Evolutionary conservation across 495 filamentous ascomycete species (phyloP).

Genomic region (Halenospora varia): DNA sequence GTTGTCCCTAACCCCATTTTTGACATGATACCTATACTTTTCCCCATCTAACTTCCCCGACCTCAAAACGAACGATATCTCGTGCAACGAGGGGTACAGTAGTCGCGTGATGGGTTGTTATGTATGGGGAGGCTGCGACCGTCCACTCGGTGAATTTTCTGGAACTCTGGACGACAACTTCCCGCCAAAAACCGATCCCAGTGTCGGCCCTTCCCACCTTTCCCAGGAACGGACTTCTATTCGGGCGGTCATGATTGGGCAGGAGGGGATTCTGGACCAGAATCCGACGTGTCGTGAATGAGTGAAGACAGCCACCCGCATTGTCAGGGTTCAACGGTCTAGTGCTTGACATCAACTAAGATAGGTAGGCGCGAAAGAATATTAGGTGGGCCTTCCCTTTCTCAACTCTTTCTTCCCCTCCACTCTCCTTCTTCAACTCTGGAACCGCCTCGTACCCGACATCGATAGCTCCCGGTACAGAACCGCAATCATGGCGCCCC

Average conservation of each 20-base stretch:
- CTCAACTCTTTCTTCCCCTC: neutral
- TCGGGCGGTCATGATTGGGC: no score
- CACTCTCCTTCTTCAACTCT: neutral
- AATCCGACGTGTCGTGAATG: neutral
- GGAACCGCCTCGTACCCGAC: no score
- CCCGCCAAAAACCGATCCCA: neutral
- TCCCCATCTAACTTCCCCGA: no score
- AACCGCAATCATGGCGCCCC: no score
- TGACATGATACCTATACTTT: no score
- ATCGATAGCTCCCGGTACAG: no score
- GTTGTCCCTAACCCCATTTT: no score
- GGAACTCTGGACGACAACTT: neutral
- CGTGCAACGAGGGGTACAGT: neutral
- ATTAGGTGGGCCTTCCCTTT: neutral
- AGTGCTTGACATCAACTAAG: neutral
- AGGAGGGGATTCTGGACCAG: neutral
- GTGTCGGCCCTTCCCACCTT: no score
- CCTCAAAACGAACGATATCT: no score
- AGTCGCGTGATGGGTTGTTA: neutral
- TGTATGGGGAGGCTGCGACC: neutral
- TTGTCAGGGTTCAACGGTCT: neutral
- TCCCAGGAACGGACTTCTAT: no score
- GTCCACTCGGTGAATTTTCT: neutral
- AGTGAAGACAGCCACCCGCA: neutral
- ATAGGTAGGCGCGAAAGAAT: no score